A percentile compares a stretch with the other conserved stretches of the same genome.
Evolutionary conservation across 768 basidiomycete species (phyloP).

Genomic region (Russula dissimulans): DNA sequence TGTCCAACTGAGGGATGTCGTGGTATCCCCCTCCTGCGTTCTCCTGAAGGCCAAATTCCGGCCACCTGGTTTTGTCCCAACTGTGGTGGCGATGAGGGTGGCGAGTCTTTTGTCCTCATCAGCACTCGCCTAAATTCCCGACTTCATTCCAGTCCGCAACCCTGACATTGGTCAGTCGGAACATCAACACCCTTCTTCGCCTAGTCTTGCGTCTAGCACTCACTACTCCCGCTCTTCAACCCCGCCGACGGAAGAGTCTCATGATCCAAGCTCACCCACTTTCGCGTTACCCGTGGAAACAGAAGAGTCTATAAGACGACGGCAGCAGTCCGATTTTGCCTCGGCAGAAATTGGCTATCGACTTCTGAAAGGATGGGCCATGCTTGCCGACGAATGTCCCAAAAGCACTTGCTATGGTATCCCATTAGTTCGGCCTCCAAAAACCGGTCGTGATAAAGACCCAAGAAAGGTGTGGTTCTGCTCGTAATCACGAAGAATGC

Average conservation of each 20-base stretch:
- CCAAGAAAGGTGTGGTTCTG: constrained; percentile 48
- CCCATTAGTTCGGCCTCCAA: constrained; percentile 77
- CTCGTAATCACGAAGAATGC: constrained; percentile 1
- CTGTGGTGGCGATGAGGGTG: constrained; percentile 39
- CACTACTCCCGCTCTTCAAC: constrained; percentile 58
- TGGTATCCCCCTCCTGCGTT: constrained; percentile 61
- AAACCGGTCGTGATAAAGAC: constrained; percentile 47
- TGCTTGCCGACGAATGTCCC: constrained; percentile 83
- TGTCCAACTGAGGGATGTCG: constrained; percentile 50
- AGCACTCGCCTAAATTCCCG: background rate
- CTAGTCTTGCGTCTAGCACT: constrained; percentile 41
- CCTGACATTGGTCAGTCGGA: constrained; percentile 2
- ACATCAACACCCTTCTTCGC: constrained; percentile 20
- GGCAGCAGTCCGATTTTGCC: constrained; percentile 74
- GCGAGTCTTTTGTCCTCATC: constrained; percentile 23
- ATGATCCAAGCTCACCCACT: constrained; percentile 47
- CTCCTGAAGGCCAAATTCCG: constrained; percentile 44
- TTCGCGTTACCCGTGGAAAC: constrained; percentile 60
- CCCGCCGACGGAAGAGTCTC: constrained; percentile 69
- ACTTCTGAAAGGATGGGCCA: constrained; percentile 76
- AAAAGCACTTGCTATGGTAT: constrained; percentile 63
- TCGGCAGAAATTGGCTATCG: constrained; percentile 72
- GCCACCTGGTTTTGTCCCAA: constrained; percentile 50
- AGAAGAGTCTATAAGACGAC: constrained; percentile 53
- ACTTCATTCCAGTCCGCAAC: constrained; percentile 1